Evolutionary conservation across 2,329 filamentous ascomycete genomes (phyloP), one percentile per base, ranked within the genome.

Genomic region (Talaromyces sp.): DNA sequence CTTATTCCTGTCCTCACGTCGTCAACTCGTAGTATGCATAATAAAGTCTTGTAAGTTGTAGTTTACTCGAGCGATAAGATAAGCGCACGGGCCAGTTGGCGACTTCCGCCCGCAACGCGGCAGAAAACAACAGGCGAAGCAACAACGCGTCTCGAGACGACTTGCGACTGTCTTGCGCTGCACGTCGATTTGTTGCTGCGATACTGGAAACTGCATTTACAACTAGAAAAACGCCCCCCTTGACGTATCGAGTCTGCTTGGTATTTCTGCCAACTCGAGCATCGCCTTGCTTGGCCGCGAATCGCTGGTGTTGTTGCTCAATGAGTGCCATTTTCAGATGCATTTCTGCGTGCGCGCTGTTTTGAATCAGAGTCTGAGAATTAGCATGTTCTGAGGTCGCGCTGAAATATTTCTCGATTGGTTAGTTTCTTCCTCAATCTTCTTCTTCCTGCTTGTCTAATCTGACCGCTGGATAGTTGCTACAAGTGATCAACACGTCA

Each of bases 81-180:
- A 51, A 27, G 4, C n/a, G 59, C 59, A 61, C 54, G 47, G 59
- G 47, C 54, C 59, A 57, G 15, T 5, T 13, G 3, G 22, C 44
- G n/a, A 25, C 44, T 25, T 22, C 44, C 44, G 22, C 28, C 30
- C 6, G 28, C 42, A 22, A 57, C 59, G 59, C 59, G 59, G 54
- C 59, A 61, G 54, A 53, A 57, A 61, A 61, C 54, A 56, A 57
- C 44, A 36, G 36, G 8, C 11, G 59, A 44, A 44, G 53, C 54
- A 54, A 30, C 53, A 47, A 28, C 39, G 52, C 59, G 59, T 55
- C 44, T 47, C 44, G 44, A n/a, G n/a, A n/a, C n/a, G n/a, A 47
- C 8, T n/a, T 47, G 9, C 25, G 9, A 9, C 15, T 47, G 22
- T 25, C 19, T 47, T 25, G n/a, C 22, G n/a, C 33, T 36, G 33